These are phyloP conservation scores for Termitomyces sp. DNA, from an alignment of 768 basidiomycete genomes.

Conservation along the genomic window DNA sequence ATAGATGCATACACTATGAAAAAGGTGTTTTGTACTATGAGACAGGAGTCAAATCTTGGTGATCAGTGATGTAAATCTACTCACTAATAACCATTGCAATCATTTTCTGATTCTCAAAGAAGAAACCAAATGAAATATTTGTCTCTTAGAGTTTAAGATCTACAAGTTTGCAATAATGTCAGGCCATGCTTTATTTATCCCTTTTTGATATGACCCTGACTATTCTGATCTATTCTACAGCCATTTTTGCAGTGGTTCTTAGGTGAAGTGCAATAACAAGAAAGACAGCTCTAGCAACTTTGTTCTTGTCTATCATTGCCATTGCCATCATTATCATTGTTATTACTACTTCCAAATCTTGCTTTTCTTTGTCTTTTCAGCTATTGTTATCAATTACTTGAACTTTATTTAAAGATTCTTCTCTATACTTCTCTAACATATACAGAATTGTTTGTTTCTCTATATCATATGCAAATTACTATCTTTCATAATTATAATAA, in stretches of 20 bases:
- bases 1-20: conserved; percentile 49
- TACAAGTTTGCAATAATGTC: conserved; percentile 25
- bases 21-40: conserved; percentile 48
- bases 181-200: neutral
- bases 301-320: neutral
- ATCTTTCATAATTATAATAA: neutral
- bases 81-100: conserved; percentile 63
- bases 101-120: conserved; percentile 45
- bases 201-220: neutral
- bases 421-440: too few species aligned
- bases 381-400: neutral
- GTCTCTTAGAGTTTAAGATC: conserved; percentile 43
- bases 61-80: conserved; percentile 2
- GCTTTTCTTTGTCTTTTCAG: neutral
- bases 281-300: neutral
- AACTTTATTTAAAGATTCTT: neutral
- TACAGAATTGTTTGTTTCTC: too few species aligned
- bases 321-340: neutral
- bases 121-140: conserved; percentile 43
- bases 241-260: too few species aligned
- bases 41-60: neutral
- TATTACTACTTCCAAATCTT: neutral
- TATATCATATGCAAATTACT: neutral
- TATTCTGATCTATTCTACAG: too few species aligned
- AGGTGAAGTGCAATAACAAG: neutral